phyloP scores from a whole-genome alignment of 352 stramenopile genomes.

The Lagenidium giganteum region DNA sequence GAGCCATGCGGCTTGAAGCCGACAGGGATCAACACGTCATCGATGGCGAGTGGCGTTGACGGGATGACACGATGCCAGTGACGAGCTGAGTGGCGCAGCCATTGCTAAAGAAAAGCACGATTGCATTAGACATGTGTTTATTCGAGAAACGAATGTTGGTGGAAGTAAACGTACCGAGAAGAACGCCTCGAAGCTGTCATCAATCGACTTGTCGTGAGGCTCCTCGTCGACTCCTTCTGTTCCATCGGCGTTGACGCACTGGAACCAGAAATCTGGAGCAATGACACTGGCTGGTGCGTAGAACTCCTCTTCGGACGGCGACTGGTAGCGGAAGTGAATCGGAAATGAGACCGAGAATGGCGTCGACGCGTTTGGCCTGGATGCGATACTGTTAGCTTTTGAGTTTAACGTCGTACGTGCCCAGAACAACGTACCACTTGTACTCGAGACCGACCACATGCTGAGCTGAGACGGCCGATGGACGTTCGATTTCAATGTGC shows the following conservation, averaged over 20 bases:
- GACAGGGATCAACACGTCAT: slow-evolving; percentile 9
- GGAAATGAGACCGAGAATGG: slow-evolving; percentile 12
- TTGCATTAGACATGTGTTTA: too few species aligned
- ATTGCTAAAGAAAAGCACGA: not conserved
- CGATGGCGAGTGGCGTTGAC: not conserved
- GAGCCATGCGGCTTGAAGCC: slow-evolving; percentile 11
- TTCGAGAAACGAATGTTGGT: too few species aligned
- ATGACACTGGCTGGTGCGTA: slow-evolving; percentile 16
- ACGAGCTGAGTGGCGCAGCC: not conserved
- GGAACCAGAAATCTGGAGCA: slow-evolving; percentile 14
- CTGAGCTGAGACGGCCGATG: slow-evolving; percentile 17
- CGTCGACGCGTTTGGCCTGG: not conserved
- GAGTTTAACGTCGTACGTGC: not conserved
- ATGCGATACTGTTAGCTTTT: not conserved
- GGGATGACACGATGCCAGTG: slow-evolving; percentile 9
- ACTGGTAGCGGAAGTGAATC: slow-evolving; percentile 31
- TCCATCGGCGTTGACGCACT: slow-evolving; percentile 1
- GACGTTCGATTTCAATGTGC: slow-evolving; percentile 27
- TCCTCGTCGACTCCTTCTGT: not conserved
- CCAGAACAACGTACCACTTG: slow-evolving; percentile 7
- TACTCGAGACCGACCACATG: slow-evolving; percentile 20
- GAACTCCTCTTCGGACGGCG: slow-evolving; percentile 16
- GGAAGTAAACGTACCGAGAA: slow-evolving; percentile 3
- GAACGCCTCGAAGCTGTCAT: too few species aligned
- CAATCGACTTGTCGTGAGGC: not conserved